Evolutionary conservation across 78 protist genomes (phyloP), one percentile per base, ranked within the genome.

Genomic region (Emiliania huxleyi): DNA sequence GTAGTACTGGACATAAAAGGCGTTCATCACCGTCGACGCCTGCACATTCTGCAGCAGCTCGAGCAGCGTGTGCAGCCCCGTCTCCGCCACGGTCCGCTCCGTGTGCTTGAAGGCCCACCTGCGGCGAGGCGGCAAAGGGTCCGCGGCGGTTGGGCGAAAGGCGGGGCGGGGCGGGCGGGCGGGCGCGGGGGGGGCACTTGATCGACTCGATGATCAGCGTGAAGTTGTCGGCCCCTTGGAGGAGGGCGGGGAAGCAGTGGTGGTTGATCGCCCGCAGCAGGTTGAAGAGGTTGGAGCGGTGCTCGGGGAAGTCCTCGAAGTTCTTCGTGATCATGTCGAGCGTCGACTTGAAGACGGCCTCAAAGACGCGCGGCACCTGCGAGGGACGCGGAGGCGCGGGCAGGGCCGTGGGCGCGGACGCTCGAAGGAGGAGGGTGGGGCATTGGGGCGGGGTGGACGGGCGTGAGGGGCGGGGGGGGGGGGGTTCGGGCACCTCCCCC

Each of bases 81-180:
- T 97, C 83, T 97, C 98, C 44, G 95, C 87, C 38, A 97, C 95
- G 55, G 95, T 94, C 48, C 98, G 93, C 92, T 98, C 98, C 23
- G 97, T 95, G 93, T 98, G 99, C 93, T 98, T 96, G 91, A 98
- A 77, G 0, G 98, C 99, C 98, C 99, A 98, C n/a, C n/a, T n/a
- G n/a, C n/a, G n/a, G n/a, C n/a, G n/a, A n/a, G n/a, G n/a, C n/a
- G n/a, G n/a, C n/a, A n/a, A n/a, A n/a, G n/a, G n/a, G n/a, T n/a
- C n/a, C n/a, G n/a, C n/a, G n/a, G n/a, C n/a, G n/a, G n/a, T n/a
- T n/a, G n/a, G n/a, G n/a, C n/a, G n/a, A n/a, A n/a, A n/a, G n/a
- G n/a, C n/a, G n/a, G n/a, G n/a, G n/a, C n/a, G n/a, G n/a, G n/a
- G n/a, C n/a, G n/a, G n/a, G n/a, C n/a, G n/a, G n/a, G n/a, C n/a